These are phyloP conservation scores for Darksidea phi DNA, from an alignment of 495 filamentous ascomycete species.

Conservation along the genomic window DNA sequence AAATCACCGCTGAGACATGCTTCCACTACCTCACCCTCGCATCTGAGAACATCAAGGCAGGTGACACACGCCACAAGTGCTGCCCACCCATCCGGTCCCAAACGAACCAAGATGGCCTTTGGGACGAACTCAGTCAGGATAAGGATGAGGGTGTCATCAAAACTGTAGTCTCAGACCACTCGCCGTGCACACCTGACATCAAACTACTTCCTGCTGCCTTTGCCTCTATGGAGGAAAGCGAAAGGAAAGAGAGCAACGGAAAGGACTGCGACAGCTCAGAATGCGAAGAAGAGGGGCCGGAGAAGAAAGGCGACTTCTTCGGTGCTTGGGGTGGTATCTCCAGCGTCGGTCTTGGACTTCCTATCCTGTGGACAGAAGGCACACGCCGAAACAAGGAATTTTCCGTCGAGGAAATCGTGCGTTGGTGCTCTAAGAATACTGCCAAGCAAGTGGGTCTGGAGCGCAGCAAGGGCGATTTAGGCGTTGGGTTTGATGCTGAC, in stretches of 20 bases:
- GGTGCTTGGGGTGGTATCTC: slow-evolving; percentile 95
- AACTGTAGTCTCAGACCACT: slow-evolving; percentile 96
- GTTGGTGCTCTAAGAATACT: slow-evolving; percentile 83
- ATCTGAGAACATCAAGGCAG: slow-evolving; percentile 78
- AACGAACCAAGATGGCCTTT: slow-evolving; percentile 82
- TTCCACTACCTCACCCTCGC: slow-evolving; percentile 96
- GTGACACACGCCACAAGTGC: slow-evolving; percentile 96
- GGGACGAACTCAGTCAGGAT: slow-evolving; percentile 67
- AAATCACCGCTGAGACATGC: slow-evolving; percentile 95
- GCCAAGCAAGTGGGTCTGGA: slow-evolving; percentile 88
- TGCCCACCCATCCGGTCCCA: slow-evolving; percentile 89
- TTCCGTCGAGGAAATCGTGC: slow-evolving; percentile 70
- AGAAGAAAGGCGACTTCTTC: slow-evolving; percentile 78
- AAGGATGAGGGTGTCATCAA: slow-evolving; percentile 75
- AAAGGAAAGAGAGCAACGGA: slow-evolving; percentile 11
- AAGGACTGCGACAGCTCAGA: slow-evolving; percentile 29
- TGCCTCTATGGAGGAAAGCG: slow-evolving; percentile 8
- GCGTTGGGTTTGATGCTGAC: slow-evolving; percentile 86
- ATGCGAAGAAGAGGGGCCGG: slow-evolving; percentile 41
- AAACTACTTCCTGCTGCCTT: slow-evolving; percentile 79
- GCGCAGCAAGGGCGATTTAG: slow-evolving; percentile 76
- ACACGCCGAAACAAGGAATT: slow-evolving; percentile 52
- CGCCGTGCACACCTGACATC: slow-evolving; percentile 89
- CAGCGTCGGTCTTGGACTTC: slow-evolving; percentile 86
- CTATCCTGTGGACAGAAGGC: slow-evolving; percentile 84